phyloP scores from a whole-genome alignment of 1,284 basidiomycete genomes.

The Moesziomyces parantarcticus region DNA sequence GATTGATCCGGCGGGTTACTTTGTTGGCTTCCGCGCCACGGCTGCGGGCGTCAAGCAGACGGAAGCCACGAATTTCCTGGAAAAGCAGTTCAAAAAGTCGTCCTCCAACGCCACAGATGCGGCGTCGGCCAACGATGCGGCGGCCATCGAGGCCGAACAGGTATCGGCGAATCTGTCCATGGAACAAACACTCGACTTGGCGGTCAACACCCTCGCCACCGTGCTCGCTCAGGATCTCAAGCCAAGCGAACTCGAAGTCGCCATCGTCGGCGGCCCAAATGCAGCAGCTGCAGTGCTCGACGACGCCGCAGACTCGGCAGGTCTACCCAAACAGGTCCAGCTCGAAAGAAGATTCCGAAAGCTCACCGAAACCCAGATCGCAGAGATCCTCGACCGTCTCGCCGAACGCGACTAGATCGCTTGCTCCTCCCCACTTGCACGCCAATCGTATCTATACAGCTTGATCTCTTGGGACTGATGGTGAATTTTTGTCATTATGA shows the following conservation, averaged over 20 bases:
- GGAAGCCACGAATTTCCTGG: slow-evolving; percentile 93
- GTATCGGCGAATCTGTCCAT: slow-evolving; percentile 41
- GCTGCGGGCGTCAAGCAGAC: slow-evolving; percentile 97
- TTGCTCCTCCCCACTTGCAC: neutral
- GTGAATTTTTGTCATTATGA: too few relatives aligned
- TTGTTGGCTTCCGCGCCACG: slow-evolving; percentile 96
- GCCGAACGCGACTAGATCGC: slow-evolving; percentile 61
- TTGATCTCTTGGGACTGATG: too few relatives aligned
- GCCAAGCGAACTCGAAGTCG: slow-evolving; percentile 72
- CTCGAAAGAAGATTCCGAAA: slow-evolving; percentile 59
- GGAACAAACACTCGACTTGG: slow-evolving; percentile 75
- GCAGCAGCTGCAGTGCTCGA: slow-evolving; percentile 23
- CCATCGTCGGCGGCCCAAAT: slow-evolving; percentile 67
- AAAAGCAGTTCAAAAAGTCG: slow-evolving; percentile 98
- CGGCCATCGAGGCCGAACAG: slow-evolving; percentile 51
- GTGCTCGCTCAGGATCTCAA: slow-evolving; percentile 95
- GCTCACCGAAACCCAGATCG: slow-evolving; percentile 59
- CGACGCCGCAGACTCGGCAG: slow-evolving; percentile 23
- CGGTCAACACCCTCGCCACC: slow-evolving; percentile 93
- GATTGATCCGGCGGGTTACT: slow-evolving; percentile 98
- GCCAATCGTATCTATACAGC: too few relatives aligned
- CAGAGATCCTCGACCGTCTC: slow-evolving; percentile 60
- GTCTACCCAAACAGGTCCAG: slow-evolving; percentile 41
- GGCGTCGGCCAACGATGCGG: slow-evolving; percentile 48
- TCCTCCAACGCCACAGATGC: slow-evolving; percentile 18